Evolutionary conservation across 2,329 filamentous ascomycete species (phyloP).

Genomic region (Ophiostoma quercus): DNA sequence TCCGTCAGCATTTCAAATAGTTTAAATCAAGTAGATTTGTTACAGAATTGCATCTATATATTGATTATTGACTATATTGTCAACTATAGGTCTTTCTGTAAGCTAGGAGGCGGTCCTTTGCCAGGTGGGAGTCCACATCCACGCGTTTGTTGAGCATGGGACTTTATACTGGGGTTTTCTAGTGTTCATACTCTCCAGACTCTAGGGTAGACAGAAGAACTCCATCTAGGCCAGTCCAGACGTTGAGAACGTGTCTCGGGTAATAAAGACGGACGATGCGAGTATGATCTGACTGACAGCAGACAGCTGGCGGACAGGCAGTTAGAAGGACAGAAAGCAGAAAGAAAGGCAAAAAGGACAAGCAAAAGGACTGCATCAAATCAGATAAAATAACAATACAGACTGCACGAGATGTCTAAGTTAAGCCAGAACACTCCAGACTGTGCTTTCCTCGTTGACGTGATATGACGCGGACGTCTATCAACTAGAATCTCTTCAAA

Average conservation of each 20-base stretch:
- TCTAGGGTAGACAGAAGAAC: background rate
- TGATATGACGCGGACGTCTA: background rate
- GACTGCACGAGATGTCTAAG: too few species aligned
- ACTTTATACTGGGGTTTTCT: background rate
- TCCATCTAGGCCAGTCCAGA: background rate
- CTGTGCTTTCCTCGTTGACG: background rate
- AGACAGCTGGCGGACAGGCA: too few species aligned
- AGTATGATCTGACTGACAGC: conserved; percentile 1
- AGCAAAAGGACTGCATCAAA: background rate
- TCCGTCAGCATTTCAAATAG: background rate
- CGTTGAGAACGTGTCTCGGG: background rate
- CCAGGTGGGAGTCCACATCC: background rate
- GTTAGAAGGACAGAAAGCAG: too few species aligned
- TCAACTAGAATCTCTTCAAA: background rate
- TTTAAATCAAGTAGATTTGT: background rate
- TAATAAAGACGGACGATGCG: background rate
- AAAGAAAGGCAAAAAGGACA: too few species aligned
- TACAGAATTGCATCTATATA: background rate
- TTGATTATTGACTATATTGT: background rate
- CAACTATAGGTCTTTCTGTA: background rate
- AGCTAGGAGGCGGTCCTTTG: background rate
- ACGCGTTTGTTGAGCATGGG: background rate
- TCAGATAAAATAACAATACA: background rate
- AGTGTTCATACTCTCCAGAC: background rate
- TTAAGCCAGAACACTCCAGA: too few species aligned